Evolutionary conservation across 2,329 filamentous ascomycete species (phyloP).

Genomic region (Apiospora aurea): DNA sequence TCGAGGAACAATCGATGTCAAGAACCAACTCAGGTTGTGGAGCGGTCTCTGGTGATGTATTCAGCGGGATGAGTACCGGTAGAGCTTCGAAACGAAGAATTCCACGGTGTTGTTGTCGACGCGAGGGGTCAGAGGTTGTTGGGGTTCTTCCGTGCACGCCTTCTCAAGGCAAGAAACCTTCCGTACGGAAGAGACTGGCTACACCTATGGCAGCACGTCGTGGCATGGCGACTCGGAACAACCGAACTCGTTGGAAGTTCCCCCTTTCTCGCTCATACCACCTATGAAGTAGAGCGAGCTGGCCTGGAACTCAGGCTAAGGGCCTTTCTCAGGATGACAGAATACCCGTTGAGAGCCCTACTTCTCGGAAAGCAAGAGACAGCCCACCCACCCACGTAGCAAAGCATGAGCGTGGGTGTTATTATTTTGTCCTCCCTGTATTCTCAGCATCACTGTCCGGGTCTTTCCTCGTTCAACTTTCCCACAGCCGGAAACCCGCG

Average conservation of each 20-base stretch:
- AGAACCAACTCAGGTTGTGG: neutral
- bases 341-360: neutral
- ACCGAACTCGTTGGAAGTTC: neutral
- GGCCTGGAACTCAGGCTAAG: neutral
- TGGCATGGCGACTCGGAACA: neutral
- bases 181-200: neutral
- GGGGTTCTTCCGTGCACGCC: neutral
- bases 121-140: neutral
- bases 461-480: neutral
- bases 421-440: neutral
- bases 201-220: neutral
- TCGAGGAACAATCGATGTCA: neutral
- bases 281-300: neutral
- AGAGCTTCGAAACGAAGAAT: neutral
- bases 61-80: neutral
- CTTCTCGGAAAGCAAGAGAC: neutral
- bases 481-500: neutral
- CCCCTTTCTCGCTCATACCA: neutral
- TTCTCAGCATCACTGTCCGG: neutral
- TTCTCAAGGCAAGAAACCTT: too few species aligned
- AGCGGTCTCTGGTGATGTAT: neutral
- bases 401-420: neutral
- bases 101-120: too few species aligned
- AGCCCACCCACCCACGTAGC: neutral
- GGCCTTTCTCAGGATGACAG: neutral